Evolutionary conservation across 345 rosid genomes (phyloP), one percentile per base, ranked within the genome.

Genomic region (Arabis hirsuta): DNA sequence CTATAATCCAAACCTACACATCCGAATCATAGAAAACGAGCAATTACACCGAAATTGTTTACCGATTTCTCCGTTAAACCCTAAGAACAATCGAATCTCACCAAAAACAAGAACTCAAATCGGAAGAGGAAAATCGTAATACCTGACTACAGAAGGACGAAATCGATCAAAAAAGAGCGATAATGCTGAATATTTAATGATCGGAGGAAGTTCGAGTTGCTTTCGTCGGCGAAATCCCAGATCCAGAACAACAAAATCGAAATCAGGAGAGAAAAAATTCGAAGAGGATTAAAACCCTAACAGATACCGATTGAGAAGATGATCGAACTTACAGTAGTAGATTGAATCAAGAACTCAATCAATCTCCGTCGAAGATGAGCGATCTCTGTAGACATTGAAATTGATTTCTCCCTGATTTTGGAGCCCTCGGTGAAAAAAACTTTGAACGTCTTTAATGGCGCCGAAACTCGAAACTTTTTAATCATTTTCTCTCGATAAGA

Each of bases 91-190:
- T 44, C 70, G 39, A 61, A 43, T 6, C 0, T 31, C 73, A 13
- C 43, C 2, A 9, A 38, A 12, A 36, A 38, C 9, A 36, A 16
- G 50, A 73, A 5, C 26, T 29, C 32, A 29, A 29, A 47, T 34
- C 7, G 2, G 31, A 14, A 36, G 38, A 24, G 0, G 0, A 19
- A 38, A 64, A 19, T 32, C 62, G 61, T 6, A 4, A 27, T 63
- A 89, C 91, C 90, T 79, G 74, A 78, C 29, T 31, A 87, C 68
- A 54, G 82, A 82, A 4, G 82, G 77, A 34, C 48, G 76, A 79
- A 88, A 90, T 54, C 96, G 89, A 69, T 81, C 87, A 1, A 82
- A 82, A 58, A 93, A 90, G 67, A 90, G 90, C 9, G 90, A 83
- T 24, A 88, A 59, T 0, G 97, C 80, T 7, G 91, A 79, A 81